Base-by-base conservation (phyloP, 129 eudicot species). In the Logfia minima region DNA sequence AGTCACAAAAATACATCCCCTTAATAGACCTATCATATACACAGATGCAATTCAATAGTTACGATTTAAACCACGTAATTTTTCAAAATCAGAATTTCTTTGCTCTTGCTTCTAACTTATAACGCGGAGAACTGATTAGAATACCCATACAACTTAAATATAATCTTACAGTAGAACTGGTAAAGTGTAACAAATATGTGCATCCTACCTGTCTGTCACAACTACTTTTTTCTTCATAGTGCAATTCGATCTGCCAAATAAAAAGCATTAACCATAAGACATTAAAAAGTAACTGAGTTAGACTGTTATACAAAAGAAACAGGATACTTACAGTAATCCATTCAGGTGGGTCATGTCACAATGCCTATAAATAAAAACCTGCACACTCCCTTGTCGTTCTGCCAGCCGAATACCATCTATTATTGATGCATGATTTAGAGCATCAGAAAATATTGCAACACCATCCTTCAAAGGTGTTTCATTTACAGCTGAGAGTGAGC, bases 331-430 rank as follows among this genome's bases (percentile, higher is more conserved):
- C 99, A 94, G 45, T 76, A 91, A 80, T 39, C 53, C 85, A 79
- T 87, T 78, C 67, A 94, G 99, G 87, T 94, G 99, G 84, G 68
- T 31, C 97, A 91, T 91, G 77, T 94, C 96, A 84, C 96, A 89
- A 71, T 94, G 97, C 85, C 81, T 85, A 83, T 94, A 94, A 63
- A 91, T 89, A 88, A 86, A 91, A 68, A 87, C 78, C 73, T 83
- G 88, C 64, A 85, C 79, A 45, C 76, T 86, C 77, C 82, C 82
- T 78, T 86, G 92, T 77, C 86, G 85, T 75, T 91, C 93, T 26
- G 92, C 92, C 82, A 94, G 97, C 53, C 97, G 94, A 63, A 94
- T 90, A 52, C 97, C 99, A 84, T 94, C 99, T 69, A 94, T 91
- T 77, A 94, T 94, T 11, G 99, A 94, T 75, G 99, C 99, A 77